Base-by-base conservation (phyloP, 2,329 filamentous ascomycete genomes). In the Fusarium globosum region DNA sequence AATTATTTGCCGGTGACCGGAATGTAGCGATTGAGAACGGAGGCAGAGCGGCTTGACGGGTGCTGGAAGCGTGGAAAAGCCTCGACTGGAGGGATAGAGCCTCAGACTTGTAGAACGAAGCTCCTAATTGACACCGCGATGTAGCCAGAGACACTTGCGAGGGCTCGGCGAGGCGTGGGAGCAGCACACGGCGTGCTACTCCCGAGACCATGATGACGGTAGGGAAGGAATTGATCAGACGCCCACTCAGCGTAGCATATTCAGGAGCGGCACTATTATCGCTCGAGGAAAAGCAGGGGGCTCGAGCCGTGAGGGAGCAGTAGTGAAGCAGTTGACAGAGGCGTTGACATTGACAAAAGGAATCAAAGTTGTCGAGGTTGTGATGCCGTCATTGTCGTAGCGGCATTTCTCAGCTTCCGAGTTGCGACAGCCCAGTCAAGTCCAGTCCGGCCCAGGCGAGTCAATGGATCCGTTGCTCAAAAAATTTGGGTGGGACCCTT, bases 171-270 rank as follows among this genome's bases (percentile, higher is more conserved):
- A 84, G 82, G 78, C 83, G 83, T 71, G 86, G 85, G 81, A 86
- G 82, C 82, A 87, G 82, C 81, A 82, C 82, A 78, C 84, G 85
- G 76, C 85, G 86, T 78, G 86, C 82, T 79, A 83, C 83, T 81
- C 84, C 85, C 82, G 85, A 83, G 80, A 83, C 84, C 86, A 88
- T 88, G 75, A 76, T 84, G 78, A 79, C 76, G 69, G 76, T 69
- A 69, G 76, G 70, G 30, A 36, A 36, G 49, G 71, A 72, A 74
- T 69, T 68, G 73, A 68, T 77, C 35, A 75, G 56, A 76, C 58
- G 65, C 58, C 70, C 59, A 73, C 71, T 73, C 65, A 75, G 69
- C 71, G 74, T 70, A 73, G 76, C 80, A 81, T 81, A 71, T 77
- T 82, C 76, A 78, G 69, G 71, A 64, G 67, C 62, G 65, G 68